Evolutionary conservation across 2,329 filamentous ascomycete species (phyloP).

Genomic region (Verticillium dahliae): DNA sequence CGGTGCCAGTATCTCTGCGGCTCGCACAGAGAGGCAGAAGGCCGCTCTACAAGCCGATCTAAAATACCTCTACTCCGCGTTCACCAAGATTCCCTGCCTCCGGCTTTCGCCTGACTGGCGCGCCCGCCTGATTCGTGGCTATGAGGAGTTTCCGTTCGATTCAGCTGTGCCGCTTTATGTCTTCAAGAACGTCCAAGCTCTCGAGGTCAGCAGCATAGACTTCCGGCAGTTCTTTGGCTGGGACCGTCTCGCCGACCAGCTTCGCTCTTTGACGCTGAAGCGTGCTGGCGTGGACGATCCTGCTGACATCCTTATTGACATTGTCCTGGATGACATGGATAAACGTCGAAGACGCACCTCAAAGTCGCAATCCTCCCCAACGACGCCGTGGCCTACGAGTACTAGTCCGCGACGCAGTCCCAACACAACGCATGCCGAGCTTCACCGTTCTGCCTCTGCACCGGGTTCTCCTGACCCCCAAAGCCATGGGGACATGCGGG

Average conservation of each 20-base stretch:
- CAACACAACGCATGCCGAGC: constrained; percentile 56
- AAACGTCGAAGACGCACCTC: constrained; percentile 81
- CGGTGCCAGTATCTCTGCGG: constrained; percentile 68
- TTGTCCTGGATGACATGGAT: constrained; percentile 95
- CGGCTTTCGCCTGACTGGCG: constrained; percentile 88
- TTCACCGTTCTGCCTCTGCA: constrained; percentile 61
- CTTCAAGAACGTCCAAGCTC: constrained; percentile 92
- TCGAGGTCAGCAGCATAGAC: constrained; percentile 93
- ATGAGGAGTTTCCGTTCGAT: constrained; percentile 97
- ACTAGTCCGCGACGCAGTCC: constrained; percentile 57
- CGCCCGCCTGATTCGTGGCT: constrained; percentile 82
- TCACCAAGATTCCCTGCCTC: constrained; percentile 94
- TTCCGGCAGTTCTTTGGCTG: constrained; percentile 96
- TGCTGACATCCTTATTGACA: constrained; percentile 81
- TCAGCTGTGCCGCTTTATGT: constrained; percentile 92
- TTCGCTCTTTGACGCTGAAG: constrained; percentile 83
- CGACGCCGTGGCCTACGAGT: constrained; percentile 57
- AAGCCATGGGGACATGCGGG: constrained; percentile 42
- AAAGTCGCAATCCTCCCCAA: constrained; percentile 76
- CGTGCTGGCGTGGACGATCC: constrained; percentile 84
- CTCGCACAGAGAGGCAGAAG: constrained; percentile 86
- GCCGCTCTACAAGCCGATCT: constrained; percentile 77
- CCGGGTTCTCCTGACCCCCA: constrained; percentile 53
- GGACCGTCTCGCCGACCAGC: constrained; percentile 87
- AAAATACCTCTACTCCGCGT: constrained; percentile 95